Conservation (phyloP, 1,139 yeast species). For the Maudiozyma humilis region DNA sequence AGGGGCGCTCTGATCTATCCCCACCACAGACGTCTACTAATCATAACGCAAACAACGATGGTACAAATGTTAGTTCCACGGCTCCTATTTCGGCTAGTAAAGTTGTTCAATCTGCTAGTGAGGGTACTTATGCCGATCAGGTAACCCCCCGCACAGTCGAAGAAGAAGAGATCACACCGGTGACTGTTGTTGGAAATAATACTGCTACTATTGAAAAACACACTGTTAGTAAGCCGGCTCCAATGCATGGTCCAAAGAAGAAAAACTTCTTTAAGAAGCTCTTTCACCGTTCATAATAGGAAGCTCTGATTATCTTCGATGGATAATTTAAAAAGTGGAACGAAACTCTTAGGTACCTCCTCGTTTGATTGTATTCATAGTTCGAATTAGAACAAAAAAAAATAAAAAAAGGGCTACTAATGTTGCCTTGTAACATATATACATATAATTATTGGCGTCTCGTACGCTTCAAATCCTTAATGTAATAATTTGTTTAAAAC, state of each 20-base stretch:
- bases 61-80: neutral
- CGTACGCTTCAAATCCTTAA: no score
- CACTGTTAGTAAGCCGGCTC: neutral
- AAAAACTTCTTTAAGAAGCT: conserved; percentile 8
- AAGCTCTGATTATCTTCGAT: no score
- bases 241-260: conserved; percentile 1
- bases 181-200: conserved; percentile 1
- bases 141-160: neutral
- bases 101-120: no score
- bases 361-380: no score
- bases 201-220: neutral
- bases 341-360: no score
- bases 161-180: neutral
- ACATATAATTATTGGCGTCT: no score
- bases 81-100: neutral
- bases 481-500: no score
- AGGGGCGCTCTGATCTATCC: conserved; percentile 1
- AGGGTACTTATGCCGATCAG: no score
- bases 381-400: no score
- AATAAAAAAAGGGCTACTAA: no score
- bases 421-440: no score
- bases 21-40: conserved; percentile 4
- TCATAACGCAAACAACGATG: neutral
- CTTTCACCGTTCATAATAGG: conserved; percentile 8
- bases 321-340: no score